phyloP scores from a whole-genome alignment of 2,329 filamentous ascomycete species.

The Fusarium hainanense region DNA sequence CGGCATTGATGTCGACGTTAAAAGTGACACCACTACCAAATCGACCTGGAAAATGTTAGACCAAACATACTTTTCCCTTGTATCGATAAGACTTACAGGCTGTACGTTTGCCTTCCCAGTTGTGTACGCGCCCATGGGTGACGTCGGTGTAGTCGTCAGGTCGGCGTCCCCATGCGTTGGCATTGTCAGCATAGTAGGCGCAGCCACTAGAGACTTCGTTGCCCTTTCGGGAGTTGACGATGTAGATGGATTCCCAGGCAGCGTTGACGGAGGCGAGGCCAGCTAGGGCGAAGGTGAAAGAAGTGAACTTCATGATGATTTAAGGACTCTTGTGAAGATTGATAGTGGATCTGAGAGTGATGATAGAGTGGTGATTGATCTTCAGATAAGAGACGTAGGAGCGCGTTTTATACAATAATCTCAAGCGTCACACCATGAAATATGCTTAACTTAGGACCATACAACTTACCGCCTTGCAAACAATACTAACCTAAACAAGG shows the following conservation, averaged over 20 bases:
- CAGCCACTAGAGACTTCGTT: background rate
- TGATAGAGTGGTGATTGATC: background rate
- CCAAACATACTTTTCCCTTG: accelerated
- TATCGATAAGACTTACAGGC: background rate
- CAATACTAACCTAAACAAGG: background rate
- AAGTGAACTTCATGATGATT: background rate
- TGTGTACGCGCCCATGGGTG: background rate
- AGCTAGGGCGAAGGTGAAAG: background rate
- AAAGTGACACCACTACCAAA: background rate
- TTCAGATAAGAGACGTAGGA: background rate
- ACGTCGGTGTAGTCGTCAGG: background rate
- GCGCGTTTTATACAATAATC: background rate
- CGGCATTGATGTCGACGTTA: background rate
- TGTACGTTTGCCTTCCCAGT: background rate
- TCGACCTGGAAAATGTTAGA: background rate
- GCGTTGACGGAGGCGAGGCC: background rate
- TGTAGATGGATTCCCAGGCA: background rate
- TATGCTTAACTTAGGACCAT: accelerated
- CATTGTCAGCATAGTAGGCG: background rate
- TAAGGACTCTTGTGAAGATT: too few species aligned
- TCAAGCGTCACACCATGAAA: background rate
- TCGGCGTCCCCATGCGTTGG: background rate
- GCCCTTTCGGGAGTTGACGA: background rate
- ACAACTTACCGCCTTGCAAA: background rate
- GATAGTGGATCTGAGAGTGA: too few species aligned